Evolutionary conservation across 345 rosid species (phyloP).

Genomic region (Limnanthes douglasii): DNA sequence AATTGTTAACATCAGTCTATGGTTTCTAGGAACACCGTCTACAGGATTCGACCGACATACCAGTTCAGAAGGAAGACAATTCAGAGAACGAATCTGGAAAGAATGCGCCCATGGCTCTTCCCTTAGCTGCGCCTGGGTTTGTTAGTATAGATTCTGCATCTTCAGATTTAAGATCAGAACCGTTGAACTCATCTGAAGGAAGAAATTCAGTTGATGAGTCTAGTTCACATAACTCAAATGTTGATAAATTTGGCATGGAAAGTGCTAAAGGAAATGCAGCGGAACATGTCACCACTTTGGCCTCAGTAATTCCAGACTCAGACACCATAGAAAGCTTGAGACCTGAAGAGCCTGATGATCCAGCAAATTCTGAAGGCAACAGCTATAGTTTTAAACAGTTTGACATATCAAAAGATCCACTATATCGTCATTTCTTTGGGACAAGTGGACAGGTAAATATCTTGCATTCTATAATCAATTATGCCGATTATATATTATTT

Average conservation of each 20-base stretch:
- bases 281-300: constrained; percentile 16
- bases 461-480: too few species aligned
- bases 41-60: constrained; percentile 16
- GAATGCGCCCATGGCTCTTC: constrained; percentile 64
- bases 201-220: constrained; percentile 24
- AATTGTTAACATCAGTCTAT: constrained; percentile 8
- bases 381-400: constrained; percentile 46
- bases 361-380: constrained; percentile 19
- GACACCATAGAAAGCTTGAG: constrained; percentile 20
- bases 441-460: constrained; percentile 46
- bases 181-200: constrained; percentile 13
- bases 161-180: constrained; percentile 23
- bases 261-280: constrained; percentile 15
- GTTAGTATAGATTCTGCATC: constrained; percentile 34
- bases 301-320: constrained; percentile 14
- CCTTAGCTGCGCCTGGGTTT: constrained; percentile 80
- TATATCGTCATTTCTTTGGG: constrained; percentile 61
- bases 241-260: constrained; percentile 19
- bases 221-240: constrained; percentile 26
- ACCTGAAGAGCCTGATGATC: constrained; percentile 21
- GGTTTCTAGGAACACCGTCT: constrained; percentile 33
- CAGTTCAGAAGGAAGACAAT: constrained; percentile 26
- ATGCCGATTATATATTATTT: too few species aligned
- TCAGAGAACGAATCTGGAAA: constrained; percentile 35
- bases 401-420: constrained; percentile 63